Conservation (phyloP, 768 basidiomycete genomes). For the Mycena polygramma region DNA sequence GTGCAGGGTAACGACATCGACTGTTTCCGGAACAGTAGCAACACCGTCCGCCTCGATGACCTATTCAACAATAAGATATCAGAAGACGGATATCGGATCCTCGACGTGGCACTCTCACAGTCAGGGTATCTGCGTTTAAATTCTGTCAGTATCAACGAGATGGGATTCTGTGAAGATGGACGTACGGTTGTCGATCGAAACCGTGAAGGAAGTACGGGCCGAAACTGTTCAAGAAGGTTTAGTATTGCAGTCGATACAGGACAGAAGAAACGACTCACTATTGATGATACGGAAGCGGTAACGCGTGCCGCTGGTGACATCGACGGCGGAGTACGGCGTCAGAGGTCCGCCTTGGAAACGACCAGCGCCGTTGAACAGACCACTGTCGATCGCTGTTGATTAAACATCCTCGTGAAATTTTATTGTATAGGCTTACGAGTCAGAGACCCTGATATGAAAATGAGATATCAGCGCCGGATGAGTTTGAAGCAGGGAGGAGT, state of each 20-base stretch:
- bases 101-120: not conserved
- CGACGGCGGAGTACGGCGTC: constrained; percentile 45
- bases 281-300: constrained; percentile 59
- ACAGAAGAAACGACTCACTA: constrained; percentile 6
- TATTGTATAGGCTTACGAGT: no score
- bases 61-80: not conserved
- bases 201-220: constrained; percentile 50
- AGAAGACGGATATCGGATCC: not conserved
- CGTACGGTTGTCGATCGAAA: constrained; percentile 43
- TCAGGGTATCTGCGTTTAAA: constrained; percentile 20
- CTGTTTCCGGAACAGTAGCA: not conserved
- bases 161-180: not conserved
- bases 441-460: no score
- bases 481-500: no score
- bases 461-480: no score
- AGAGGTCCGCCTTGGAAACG: constrained; percentile 48
- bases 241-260: no score
- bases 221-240: constrained; percentile 30
- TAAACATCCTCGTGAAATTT: no score
- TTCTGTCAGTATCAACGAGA: not conserved
- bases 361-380: constrained; percentile 56
- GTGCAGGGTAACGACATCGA: constrained; percentile 44
- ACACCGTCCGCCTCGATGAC: constrained; percentile 26
- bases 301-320: constrained; percentile 45
- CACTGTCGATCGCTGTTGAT: constrained; percentile 41